Evolutionary conservation across 306 rosid genomes (phyloP).

Genomic region (Albizia julibrissin): DNA sequence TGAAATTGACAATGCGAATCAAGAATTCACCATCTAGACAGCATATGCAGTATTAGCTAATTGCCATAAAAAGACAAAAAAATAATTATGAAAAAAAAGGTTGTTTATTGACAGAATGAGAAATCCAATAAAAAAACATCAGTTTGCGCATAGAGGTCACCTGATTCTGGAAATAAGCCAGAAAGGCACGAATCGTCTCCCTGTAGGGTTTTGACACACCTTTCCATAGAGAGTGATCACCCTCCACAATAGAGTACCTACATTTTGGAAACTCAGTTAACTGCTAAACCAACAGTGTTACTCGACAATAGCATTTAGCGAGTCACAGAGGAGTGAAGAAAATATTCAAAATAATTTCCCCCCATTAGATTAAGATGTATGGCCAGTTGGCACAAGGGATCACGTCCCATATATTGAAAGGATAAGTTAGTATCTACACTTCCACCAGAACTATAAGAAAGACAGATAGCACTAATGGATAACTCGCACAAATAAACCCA

Average conservation of each 20-base stretch:
- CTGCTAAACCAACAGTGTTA: slow-evolving; percentile 13
- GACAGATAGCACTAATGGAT: neutral
- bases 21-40: neutral
- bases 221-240: slow-evolving; percentile 75
- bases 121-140: slow-evolving; percentile 20
- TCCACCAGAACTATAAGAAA: neutral
- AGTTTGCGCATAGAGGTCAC: slow-evolving; percentile 40
- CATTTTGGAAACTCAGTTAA: slow-evolving; percentile 28
- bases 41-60: neutral
- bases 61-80: neutral
- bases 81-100: neutral
- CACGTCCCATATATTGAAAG: neutral
- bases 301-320: slow-evolving; percentile 36
- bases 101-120: slow-evolving; percentile 9
- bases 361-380: neutral
- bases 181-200: slow-evolving; percentile 94
- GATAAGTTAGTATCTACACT: neutral
- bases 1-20: neutral
- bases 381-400: neutral
- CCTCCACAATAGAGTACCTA: slow-evolving; percentile 94
- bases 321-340: neutral
- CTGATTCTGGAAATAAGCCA: slow-evolving; percentile 91
- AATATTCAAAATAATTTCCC: neutral
- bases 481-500: neutral
- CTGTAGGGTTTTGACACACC: slow-evolving; percentile 90